Evolutionary conservation across 106 monocot species (phyloP), one percentile per base, ranked within the genome.

Genomic region (Platanthera guangdongensis): DNA sequence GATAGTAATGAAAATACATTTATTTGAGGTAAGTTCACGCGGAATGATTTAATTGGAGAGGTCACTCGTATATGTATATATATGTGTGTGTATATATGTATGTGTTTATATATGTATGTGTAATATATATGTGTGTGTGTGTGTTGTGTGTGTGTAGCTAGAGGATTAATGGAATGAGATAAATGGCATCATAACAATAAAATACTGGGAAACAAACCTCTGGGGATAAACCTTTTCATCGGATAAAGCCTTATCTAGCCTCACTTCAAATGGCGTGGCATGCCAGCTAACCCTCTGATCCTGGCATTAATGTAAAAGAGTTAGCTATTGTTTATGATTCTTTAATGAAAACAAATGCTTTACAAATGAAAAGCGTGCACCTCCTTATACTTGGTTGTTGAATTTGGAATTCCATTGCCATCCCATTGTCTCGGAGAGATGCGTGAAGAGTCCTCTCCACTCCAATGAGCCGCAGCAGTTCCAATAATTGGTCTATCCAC

Each of bases 361-460:
- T 39, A 25, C 46, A 46, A 55, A 19, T 32, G 47, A 6, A 47
- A 76, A 47, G 47, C 8, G 16, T n/a, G 2, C 62, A 94, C 97
- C 86, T 99, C 97, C 76, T 90, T 99, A 72, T 99, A 99, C 69
- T 99, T 99, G 51, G 81, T 89, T 51, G 97, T 99, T 18, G 93
- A 89, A 79, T 99, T 99, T 75, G 97, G 97, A 79, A 99, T 94
- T 30, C 97, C 97, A 84, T 94, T 99, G 72, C 96, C 91, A 83
- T 91, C 93, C 87, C 89, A 93, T 72, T 74, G 53, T 67, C 87
- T 92, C 3, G 87, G 79, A 54, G 88, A 80, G 54, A 86, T 25
- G 72, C 22, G 69, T 48, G 86, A 81, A 46, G 85, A 72, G 16
- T 91, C 89, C 10, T 83, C 80, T 7, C 83, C 89, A 50, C 76